Conservation (phyloP, 306 rosid genomes). For the Glycine soja region DNA sequence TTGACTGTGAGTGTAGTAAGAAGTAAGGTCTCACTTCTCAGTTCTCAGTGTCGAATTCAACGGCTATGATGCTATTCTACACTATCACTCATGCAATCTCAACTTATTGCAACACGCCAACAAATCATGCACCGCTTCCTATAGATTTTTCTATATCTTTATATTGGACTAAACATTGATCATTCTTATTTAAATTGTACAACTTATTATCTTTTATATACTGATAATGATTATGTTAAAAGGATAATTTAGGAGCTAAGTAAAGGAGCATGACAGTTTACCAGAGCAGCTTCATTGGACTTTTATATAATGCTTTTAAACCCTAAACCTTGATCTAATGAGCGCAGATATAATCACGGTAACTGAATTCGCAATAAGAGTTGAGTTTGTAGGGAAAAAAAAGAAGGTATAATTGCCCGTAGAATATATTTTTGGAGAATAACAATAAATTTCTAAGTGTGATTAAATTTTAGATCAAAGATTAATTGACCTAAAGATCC, state of each 20-base stretch:
- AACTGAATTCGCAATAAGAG: too few species aligned
- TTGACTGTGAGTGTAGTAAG: constrained; percentile 57
- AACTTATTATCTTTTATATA: not conserved
- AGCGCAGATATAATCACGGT: too few species aligned
- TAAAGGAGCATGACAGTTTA: not conserved
- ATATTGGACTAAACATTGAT: not conserved
- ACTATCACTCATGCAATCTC: constrained; percentile 5
- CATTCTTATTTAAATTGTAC: not conserved
- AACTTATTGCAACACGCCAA: not conserved
- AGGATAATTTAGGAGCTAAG: not conserved
- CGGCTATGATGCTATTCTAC: constrained; percentile 52
- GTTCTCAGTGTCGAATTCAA: constrained; percentile 42
- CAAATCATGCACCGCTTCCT: constrained; percentile 38
- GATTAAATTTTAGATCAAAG: too few species aligned
- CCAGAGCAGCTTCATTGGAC: too few species aligned
- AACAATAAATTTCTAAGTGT: too few species aligned
- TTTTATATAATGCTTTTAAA: too few species aligned
- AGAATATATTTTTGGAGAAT: too few species aligned
- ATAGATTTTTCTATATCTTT: not conserved
- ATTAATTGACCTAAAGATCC: too few species aligned
- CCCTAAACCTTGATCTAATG: too few species aligned
- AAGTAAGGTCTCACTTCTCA: not conserved
- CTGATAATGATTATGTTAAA: not conserved
- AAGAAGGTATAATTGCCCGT: too few species aligned
- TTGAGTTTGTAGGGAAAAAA: too few species aligned